Base-by-base conservation (phyloP, 1,284 basidiomycete species). In the Jaminaea rosea region DNA sequence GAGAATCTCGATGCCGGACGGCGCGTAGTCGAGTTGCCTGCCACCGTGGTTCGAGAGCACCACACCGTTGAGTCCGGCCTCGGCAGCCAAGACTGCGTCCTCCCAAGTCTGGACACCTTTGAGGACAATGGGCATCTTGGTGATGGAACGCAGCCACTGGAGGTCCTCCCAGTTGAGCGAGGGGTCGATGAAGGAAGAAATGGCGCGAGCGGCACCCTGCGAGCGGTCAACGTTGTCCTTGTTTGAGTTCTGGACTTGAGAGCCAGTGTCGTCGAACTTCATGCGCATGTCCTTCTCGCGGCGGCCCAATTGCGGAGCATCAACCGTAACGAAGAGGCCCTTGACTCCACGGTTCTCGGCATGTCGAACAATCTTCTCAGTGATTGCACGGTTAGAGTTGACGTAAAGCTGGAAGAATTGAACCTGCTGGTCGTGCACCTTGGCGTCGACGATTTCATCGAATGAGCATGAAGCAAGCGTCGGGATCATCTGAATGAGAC, bases 161-260 rank as follows among this genome's bases (percentile, higher is more conserved):
- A 96, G 77, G 70, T 97, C 91, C 32, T 81, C 80, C 92, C 92
- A 96, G 57, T 81, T 81, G 50, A 96, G 77, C 5, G 82, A 81
- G 0, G 92, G 88, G 74, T 97, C 92, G 63, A 97, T 96, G 77
- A 96, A 96, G 3, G 86, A 87, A 81, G 91, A 74, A 65, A 97
- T 96, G n/a, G 92, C 91, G 54, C 90, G 79, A 1, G 92, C 91
- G 3, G 89, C 92, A 44, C 91, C 91, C 73, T 93, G 87, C 34
- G 86, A 85, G 41, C 88, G 81, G 68, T 92, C 84, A 21, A 90
- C 80, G 21, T 79, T 79, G 55, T 80, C 77, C 39, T 83, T 52
- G 26, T 26, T 28, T 32, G 44, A 58, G 15, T 58, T 49, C 52
- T 74, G 70, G 3, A 72, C 72, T 31, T 67, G 58, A 21, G 65